Base-by-base conservation (phyloP, 352 stramenopile species). In the Pythium sukuiense region DNA sequence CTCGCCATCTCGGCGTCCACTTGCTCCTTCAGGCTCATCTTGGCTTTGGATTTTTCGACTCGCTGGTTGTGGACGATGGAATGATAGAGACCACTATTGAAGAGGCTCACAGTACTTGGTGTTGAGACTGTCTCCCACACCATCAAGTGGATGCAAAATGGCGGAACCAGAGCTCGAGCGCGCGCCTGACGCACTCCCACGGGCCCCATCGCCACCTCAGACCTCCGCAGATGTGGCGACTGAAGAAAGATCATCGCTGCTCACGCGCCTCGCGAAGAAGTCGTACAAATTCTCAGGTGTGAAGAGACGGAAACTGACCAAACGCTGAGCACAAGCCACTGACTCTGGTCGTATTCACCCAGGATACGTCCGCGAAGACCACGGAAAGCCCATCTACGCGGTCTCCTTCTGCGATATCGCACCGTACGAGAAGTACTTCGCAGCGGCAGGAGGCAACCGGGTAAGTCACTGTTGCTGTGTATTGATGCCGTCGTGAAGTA, bases 1-100 rank as follows among this genome's bases (percentile, higher is more conserved):
- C 87, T 83, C 73, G 81, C 76, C 83, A 95, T 95, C 73, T 97
- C 77, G 80, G 81, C 83, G 83, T 96, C 88, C 24, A 93, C 88
- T 70, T 92, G 77, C 43, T 92, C 80, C 79, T 89, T 92, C 52
- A 78, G 59, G 35, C 61, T 71, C 59, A 74, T 73, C 37, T 68
- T 71, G 43, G 30, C 24, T 45, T 61, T 69, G 26, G 58, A 61
- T 67, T 64, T 41, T 20, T 55, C n/a, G 45, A 52, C 45, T 52
- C 18, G 45, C 45, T 52, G 45, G 45, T 30, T 52, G 45, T 52
- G 45, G 11, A 52, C 45, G 45, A 52, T 52, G 45, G 45, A 11
- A 29, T 30, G 13, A 24, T 6, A 29, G 7, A 24, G 45, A n/a
- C 45, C 45, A 52, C 45, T 52, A 52, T 30, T 52, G 18, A 52